phyloP scores from a whole-genome alignment of 805 yeast genomes.

The Metschnikowia rubicola region DNA sequence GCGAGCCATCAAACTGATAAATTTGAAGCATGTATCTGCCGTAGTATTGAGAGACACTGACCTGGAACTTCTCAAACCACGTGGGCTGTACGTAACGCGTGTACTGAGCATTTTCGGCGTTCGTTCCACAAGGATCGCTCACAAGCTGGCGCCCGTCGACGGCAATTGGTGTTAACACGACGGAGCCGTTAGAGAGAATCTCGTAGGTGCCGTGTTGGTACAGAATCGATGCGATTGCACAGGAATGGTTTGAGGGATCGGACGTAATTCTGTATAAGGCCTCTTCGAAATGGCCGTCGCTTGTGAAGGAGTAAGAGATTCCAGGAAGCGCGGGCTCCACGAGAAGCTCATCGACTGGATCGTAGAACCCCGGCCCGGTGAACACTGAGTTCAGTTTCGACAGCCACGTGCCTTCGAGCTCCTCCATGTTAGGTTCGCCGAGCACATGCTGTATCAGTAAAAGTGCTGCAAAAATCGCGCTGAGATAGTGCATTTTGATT shows the following conservation, averaged over 20 bases:
- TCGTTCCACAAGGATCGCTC: conserved; percentile 74
- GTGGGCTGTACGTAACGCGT: conserved; percentile 70
- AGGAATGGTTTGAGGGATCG: conserved; percentile 70
- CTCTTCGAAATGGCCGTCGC: conserved; percentile 87
- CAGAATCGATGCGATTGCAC: conserved; percentile 78
- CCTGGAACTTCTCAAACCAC: conserved; percentile 52
- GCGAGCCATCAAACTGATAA: conserved; percentile 74
- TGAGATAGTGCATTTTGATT: not conserved
- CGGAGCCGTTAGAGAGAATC: conserved; percentile 58
- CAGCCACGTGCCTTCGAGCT: conserved; percentile 88
- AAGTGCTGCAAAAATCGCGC: conserved; percentile 7
- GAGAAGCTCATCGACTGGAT: conserved; percentile 90
- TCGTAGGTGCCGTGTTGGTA: conserved; percentile 88
- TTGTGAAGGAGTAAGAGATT: conserved; percentile 85
- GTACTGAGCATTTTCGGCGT: conserved; percentile 47
- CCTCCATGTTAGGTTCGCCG: conserved; percentile 38
- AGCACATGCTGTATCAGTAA: conserved; percentile 6
- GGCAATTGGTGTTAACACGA: conserved; percentile 66
- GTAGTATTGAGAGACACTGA: conserved; percentile 70
- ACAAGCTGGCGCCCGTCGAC: conserved; percentile 92
- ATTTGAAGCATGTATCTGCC: conserved; percentile 78
- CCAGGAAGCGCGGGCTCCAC: conserved; percentile 98
- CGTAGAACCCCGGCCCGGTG: conserved; percentile 95
- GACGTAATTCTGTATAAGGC: conserved; percentile 77
- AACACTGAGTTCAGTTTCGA: conserved; percentile 91